Evolutionary conservation across 352 stramenopile species (phyloP).

Genomic region (Aphanomyces stellatus): DNA sequence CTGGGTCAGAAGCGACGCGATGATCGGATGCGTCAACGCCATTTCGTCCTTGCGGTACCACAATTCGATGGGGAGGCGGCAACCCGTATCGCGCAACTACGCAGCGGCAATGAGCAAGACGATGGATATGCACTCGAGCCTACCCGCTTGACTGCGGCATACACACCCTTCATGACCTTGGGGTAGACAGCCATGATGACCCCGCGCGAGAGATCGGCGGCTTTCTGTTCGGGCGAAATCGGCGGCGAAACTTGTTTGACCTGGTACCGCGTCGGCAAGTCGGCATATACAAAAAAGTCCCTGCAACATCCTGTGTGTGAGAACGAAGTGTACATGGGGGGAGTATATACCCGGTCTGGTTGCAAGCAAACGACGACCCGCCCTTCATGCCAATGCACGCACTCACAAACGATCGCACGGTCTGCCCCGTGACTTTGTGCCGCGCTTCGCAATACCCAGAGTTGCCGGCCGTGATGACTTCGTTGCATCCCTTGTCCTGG

Average conservation of each 20-base stretch:
- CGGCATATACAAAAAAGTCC: conserved; percentile 15
- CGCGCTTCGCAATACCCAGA: conserved; percentile 17
- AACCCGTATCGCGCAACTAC: conserved; percentile 23
- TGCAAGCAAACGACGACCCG: conserved; percentile 8
- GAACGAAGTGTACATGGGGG: neutral
- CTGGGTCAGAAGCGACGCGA: conserved; percentile 9
- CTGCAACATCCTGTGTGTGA: neutral
- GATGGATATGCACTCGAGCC: neutral
- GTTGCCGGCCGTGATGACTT: conserved; percentile 16
- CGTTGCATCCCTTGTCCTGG: conserved; percentile 19
- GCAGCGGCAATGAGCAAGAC: neutral
- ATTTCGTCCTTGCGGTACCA: conserved; percentile 26
- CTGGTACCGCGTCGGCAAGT: conserved; percentile 2
- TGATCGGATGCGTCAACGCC: conserved; percentile 17
- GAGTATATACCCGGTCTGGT: conserved; percentile 13
- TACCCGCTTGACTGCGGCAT: conserved; percentile 24
- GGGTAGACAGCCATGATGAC: conserved; percentile 26
- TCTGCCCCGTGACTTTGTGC: neutral
- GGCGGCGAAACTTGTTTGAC: neutral
- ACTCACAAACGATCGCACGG: conserved; percentile 11
- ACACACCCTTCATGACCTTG: conserved; percentile 26
- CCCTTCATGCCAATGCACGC: conserved; percentile 18
- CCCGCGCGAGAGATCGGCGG: conserved; percentile 10
- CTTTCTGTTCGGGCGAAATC: conserved; percentile 3
- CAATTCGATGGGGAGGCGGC: conserved; percentile 25